Evolutionary conservation across 2,329 filamentous ascomycete genomes (phyloP), one percentile per base, ranked within the genome.

Genomic region (Aspergillus fructus): DNA sequence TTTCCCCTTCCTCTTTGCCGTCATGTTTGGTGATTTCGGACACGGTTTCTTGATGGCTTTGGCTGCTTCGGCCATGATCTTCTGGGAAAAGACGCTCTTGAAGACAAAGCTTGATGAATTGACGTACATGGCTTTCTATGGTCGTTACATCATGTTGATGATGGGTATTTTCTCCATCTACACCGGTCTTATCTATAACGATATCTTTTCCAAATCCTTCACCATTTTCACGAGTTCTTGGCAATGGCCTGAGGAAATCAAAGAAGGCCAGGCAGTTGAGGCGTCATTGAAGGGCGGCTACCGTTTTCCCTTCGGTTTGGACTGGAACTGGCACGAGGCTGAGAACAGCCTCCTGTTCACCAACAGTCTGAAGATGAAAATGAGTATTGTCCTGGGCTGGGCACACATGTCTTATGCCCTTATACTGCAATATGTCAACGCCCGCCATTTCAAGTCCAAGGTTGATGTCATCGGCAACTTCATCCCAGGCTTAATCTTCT

Each of bases 351-450:
- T 99, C 19, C 84, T 99, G 49, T 99, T 99, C 79, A 89, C 86
- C 74, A 99, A 99, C 88, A 96, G 90, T 77, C 96, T 94, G 84
- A 99, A 99, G 87, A 99, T 99, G 94, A 99, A 99, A 83, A 90
- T 99, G 78, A 96, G 91, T 80, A 97, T 99, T 72, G 85, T 99
- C 64, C 84, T 99, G 64, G 94, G 96, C 74, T 99, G 96, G 94
- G 86, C 86, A 41, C 67, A 83, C 73, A 99, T 99, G 94, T 99
- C 94, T 3, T 99, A 96, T 79, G 97, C 94, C 17, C 85, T 99
- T 46, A 93, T 90, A 80, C 88, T 96, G 71, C 89, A 94, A 23
- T 94, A 90, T 70, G 85, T 96, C 82, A 99, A 99, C 72, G 93
- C 92, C 49, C 88, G 88, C 56, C 91, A 97, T 77, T 99, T 97